A percentile compares a stretch with the other conserved stretches of the same genome.
Evolutionary conservation across 2,329 filamentous ascomycete genomes (phyloP).

Genomic region (Xylariaceae sp.): DNA sequence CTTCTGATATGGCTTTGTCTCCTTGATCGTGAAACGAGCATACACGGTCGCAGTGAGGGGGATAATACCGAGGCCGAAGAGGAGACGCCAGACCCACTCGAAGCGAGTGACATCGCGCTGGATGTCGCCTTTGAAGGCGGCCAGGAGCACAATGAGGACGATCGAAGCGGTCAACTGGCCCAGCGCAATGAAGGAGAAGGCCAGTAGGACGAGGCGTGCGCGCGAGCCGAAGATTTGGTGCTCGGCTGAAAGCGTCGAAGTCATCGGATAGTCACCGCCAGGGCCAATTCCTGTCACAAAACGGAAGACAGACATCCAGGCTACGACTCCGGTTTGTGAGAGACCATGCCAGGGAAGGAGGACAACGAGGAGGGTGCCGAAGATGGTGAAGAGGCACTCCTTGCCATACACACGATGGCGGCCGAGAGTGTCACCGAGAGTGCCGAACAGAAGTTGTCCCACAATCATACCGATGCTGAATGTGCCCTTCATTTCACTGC

Average conservation of each 20-base stretch:
- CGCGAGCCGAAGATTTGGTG: background rate
- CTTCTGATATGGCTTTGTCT: conserved; percentile 33
- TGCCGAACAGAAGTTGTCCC: conserved; percentile 75
- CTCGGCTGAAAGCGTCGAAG: background rate
- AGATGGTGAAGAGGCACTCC: conserved; percentile 74
- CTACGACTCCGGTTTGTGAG: background rate
- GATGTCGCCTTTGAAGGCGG: background rate
- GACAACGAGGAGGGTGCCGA: conserved; percentile 65
- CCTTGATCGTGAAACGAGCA: conserved; percentile 73
- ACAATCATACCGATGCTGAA: conserved; percentile 79
- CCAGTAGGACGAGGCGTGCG: background rate
- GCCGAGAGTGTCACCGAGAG: conserved; percentile 69
- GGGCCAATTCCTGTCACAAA: background rate
- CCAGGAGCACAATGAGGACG: conserved; percentile 53
- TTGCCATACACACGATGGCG: conserved; percentile 69
- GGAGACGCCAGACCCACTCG: conserved; percentile 55
- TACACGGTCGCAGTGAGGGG: conserved; percentile 78
- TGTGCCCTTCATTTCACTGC: conserved; percentile 80
- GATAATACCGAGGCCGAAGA: conserved; percentile 76
- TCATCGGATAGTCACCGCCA: background rate
- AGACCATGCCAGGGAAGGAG: conserved; percentile 68
- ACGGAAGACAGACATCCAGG: background rate
- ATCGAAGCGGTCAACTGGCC: background rate
- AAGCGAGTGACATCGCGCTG: background rate
- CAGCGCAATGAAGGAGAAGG: background rate